Conservation (phyloP, 2,329 filamentous ascomycete species). For the Exophiala viscosa region DNA sequence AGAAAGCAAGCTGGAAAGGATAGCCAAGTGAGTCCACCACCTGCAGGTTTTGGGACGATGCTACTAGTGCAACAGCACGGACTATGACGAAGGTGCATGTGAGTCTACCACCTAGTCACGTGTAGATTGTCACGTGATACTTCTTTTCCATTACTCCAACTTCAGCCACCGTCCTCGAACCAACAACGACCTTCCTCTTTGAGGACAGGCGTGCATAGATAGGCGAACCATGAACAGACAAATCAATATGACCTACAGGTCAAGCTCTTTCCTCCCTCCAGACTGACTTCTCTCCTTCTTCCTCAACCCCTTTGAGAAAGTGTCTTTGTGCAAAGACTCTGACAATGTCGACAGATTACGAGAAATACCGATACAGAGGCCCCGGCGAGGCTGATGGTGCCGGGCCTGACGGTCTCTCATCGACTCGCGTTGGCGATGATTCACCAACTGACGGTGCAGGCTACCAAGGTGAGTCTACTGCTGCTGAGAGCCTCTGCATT, state of each 20-base stretch:
- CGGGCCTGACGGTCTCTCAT: constrained; percentile 8
- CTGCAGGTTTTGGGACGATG: too few relatives aligned
- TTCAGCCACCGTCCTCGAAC: neutral
- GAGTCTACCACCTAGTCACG: too few relatives aligned
- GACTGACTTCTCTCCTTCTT: constrained; percentile 4
- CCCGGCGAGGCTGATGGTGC: constrained; percentile 3
- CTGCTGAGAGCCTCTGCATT: neutral
- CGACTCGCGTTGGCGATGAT: neutral
- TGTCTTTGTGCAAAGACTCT: neutral
- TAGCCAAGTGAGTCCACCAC: too few relatives aligned
- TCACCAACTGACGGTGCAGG: constrained; percentile 5
- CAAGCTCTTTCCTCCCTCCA: neutral
- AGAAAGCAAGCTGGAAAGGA: too few relatives aligned
- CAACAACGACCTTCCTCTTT: neutral
- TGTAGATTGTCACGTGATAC: too few relatives aligned
- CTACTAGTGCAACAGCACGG: too few relatives aligned
- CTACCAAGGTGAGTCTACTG: constrained; percentile 11
- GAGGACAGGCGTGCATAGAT: too few relatives aligned
- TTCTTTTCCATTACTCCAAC: too few relatives aligned
- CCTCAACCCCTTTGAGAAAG: neutral
- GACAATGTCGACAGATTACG: constrained; percentile 8
- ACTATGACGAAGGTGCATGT: too few relatives aligned
- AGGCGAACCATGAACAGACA: neutral
- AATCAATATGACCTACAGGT: neutral
- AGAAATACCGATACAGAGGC: constrained; percentile 12